These are phyloP conservation scores for Chrysosporium queenslandicum DNA, from an alignment of 2,329 filamentous ascomycete genomes.

Conservation along the genomic window DNA sequence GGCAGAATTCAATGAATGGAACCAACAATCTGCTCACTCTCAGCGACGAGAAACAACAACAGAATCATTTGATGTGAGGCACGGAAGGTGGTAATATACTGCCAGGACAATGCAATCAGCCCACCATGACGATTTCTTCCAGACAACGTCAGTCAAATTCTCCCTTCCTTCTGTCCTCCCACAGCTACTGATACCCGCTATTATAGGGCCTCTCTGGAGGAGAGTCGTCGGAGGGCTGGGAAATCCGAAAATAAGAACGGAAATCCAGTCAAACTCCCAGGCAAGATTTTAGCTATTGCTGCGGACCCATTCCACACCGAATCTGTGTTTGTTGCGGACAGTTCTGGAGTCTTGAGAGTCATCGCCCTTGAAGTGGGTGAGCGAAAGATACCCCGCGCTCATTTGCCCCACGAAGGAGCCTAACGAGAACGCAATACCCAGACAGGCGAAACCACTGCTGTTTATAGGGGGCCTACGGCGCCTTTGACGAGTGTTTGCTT, in stretches of 20 bases:
- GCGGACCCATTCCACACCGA: slow-evolving; percentile 54
- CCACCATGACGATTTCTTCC: slow-evolving; percentile 77
- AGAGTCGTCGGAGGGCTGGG: slow-evolving; percentile 54
- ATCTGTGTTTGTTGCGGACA: slow-evolving; percentile 71
- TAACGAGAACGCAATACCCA: slow-evolving; percentile 20
- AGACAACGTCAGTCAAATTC: slow-evolving; percentile 66
- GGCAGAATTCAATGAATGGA: slow-evolving; percentile 19
- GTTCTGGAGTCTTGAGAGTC: slow-evolving; percentile 66
- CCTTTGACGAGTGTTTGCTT: slow-evolving; percentile 70
- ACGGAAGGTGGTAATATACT: too few relatives aligned
- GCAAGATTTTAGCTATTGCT: slow-evolving; percentile 71
- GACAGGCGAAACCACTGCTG: slow-evolving; percentile 37
- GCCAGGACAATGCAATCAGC: slow-evolving; percentile 61
- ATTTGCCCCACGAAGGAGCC: neutral
- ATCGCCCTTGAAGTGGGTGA: slow-evolving; percentile 64
- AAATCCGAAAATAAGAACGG: slow-evolving; percentile 76
- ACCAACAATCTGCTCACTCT: too few relatives aligned
- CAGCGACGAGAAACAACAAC: too few relatives aligned
- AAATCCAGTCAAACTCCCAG: slow-evolving; percentile 65
- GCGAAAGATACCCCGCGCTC: slow-evolving; percentile 14
- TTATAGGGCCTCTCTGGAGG: slow-evolving; percentile 40
- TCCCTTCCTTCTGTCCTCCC: slow-evolving; percentile 22
- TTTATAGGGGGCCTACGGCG: slow-evolving; percentile 64
- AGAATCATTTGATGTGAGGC: too few relatives aligned
- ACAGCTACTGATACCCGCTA: slow-evolving; percentile 20